phyloP scores from a whole-genome alignment of 1,284 basidiomycete species.

The Melampsora larici-populina region DNA sequence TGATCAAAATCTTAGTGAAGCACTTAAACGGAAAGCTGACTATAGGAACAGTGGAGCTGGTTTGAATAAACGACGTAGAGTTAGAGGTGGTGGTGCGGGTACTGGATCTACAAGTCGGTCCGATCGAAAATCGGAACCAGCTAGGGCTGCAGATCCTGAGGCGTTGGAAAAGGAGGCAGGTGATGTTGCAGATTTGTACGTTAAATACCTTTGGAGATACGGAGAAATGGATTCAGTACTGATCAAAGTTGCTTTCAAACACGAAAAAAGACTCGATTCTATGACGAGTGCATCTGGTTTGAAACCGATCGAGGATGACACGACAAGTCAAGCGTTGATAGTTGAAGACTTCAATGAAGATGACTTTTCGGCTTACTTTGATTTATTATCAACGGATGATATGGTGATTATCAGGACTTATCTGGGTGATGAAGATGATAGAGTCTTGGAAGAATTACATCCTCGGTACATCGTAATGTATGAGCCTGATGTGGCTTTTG shows the following conservation, averaged over 20 bases:
- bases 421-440: slow-evolving; percentile 87
- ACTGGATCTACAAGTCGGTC: slow-evolving; percentile 9
- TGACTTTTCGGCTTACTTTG: slow-evolving; percentile 76
- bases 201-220: slow-evolving; percentile 28
- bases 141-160: slow-evolving; percentile 50
- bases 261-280: slow-evolving; percentile 23
- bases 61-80: slow-evolving; percentile 43
- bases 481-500: slow-evolving; percentile 88
- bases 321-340: slow-evolving; percentile 5
- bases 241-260: not conserved
- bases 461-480: slow-evolving; percentile 93
- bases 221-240: not conserved
- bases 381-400: slow-evolving; percentile 73
- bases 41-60: slow-evolving; percentile 53
- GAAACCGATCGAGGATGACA: not conserved
- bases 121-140: slow-evolving; percentile 2
- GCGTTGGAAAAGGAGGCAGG: slow-evolving; percentile 60
- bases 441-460: slow-evolving; percentile 76
- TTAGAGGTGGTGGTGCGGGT: slow-evolving; percentile 20
- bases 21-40: slow-evolving; percentile 69
- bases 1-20: slow-evolving; percentile 54
- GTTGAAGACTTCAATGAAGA: slow-evolving; percentile 43
- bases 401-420: slow-evolving; percentile 83
- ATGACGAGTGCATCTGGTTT: slow-evolving; percentile 25
- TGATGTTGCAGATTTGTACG: slow-evolving; percentile 63